Percentiles rank a stretch among this genome's conserved stretches.
Evolutionary conservation across 1,284 basidiomycete species (phyloP).

Genomic region (Ustilago cynodontis): DNA sequence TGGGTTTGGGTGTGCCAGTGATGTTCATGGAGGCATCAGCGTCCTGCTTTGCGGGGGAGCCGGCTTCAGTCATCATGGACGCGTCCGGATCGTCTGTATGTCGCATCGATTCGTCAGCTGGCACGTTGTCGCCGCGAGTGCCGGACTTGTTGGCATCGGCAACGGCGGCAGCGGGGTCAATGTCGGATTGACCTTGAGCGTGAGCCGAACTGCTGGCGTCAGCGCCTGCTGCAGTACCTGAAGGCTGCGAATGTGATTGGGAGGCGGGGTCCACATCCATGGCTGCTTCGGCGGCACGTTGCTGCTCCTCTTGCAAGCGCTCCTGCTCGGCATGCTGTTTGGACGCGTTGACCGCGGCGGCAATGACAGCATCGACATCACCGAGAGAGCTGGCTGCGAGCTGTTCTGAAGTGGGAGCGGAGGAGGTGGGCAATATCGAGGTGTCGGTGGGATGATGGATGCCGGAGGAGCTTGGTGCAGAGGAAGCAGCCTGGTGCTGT

Average conservation of each 20-base stretch:
- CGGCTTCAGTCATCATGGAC: constrained; percentile 35
- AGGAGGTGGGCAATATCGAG: constrained; percentile 9
- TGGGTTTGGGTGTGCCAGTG: constrained; percentile 39
- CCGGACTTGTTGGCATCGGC: constrained; percentile 12
- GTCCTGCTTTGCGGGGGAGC: constrained; percentile 33
- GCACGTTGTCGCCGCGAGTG: not conserved
- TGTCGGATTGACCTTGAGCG: constrained; percentile 25
- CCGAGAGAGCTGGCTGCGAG: constrained; percentile 40
- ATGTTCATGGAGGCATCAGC: constrained; percentile 25
- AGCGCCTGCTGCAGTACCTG: not conserved
- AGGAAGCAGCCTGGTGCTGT: constrained; percentile 16
- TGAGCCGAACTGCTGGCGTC: constrained; percentile 8
- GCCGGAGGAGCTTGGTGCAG: constrained; percentile 14
- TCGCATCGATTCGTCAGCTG: constrained; percentile 30
- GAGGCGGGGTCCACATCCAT: constrained; percentile 35
- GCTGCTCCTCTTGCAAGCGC: constrained; percentile 33
- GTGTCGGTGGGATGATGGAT: not conserved
- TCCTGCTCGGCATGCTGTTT: constrained; percentile 45
- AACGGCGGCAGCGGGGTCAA: constrained; percentile 36
- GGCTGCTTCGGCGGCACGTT: not conserved
- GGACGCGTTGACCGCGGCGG: constrained; percentile 46
- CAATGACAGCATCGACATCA: constrained; percentile 47
- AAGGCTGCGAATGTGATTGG: constrained; percentile 11
- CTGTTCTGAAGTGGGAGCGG: constrained; percentile 14
- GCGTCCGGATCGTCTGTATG: constrained; percentile 38